phyloP scores from a whole-genome alignment of 2,329 filamentous ascomycete species.

The Eutypa lata region DNA sequence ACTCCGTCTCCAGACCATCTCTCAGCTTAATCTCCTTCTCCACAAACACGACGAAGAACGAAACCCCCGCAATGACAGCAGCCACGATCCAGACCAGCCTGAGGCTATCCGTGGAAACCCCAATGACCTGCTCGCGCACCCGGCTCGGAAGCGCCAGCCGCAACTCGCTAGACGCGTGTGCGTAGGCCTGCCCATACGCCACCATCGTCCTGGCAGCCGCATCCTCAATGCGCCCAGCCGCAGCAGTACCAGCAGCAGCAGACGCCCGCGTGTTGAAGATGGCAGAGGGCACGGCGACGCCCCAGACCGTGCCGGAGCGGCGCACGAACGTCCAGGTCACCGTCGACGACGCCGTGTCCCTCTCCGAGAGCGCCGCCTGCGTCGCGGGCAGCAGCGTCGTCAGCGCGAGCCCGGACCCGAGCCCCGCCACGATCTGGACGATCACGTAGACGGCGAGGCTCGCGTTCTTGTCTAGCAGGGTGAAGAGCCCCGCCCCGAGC shows the following conservation, averaged over 20 bases:
- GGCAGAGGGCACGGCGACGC: slow-evolving; percentile 35
- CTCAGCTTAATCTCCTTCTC: slow-evolving; percentile 35
- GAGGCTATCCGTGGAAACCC: slow-evolving; percentile 31
- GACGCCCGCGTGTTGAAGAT: slow-evolving; percentile 30
- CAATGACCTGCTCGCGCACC: slow-evolving; percentile 24
- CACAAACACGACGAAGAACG: slow-evolving; percentile 30
- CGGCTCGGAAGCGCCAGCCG: slow-evolving; percentile 10
- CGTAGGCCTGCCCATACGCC: slow-evolving; percentile 15
- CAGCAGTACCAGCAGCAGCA: slow-evolving; percentile 1
- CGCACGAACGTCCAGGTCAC: slow-evolving; percentile 37
- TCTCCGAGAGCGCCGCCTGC: slow-evolving; percentile 30
- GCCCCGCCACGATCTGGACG: slow-evolving; percentile 32
- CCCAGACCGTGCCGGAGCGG: slow-evolving; percentile 37
- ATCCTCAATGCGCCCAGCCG: slow-evolving; percentile 7
- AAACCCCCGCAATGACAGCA: slow-evolving; percentile 27
- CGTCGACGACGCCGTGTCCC: slow-evolving; percentile 28
- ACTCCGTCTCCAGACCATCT: slow-evolving; percentile 34
- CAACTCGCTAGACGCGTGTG: slow-evolving; percentile 15
- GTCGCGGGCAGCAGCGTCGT: slow-evolving; percentile 36
- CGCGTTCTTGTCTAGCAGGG: slow-evolving; percentile 30
- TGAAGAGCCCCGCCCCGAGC: slow-evolving; percentile 34
- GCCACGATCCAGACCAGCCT: slow-evolving; percentile 35
- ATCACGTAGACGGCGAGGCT: slow-evolving; percentile 32
- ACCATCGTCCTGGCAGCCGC: slow-evolving; percentile 7
- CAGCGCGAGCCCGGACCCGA: slow-evolving; percentile 36